A percentile compares a stretch with the other conserved stretches of the same genome.
phyloP scores from a whole-genome alignment of 345 rosid species.

The Salix brachista region DNA sequence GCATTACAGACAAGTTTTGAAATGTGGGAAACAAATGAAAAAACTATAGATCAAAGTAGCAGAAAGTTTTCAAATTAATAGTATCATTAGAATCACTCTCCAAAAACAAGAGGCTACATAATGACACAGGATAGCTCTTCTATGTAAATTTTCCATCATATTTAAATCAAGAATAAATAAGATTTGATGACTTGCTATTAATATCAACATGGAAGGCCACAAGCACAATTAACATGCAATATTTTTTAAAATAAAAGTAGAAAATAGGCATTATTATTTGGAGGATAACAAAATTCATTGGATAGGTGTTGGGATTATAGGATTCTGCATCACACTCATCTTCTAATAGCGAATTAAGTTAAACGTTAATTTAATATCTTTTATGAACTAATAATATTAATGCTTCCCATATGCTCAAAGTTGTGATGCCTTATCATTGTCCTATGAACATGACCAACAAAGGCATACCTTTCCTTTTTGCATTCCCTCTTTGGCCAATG shows the following conservation, averaged over 20 bases:
- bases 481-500: conserved; percentile 76
- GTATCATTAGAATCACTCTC: background rate
- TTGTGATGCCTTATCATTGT: background rate
- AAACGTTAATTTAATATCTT: background rate
- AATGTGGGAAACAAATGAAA: background rate
- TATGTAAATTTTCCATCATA: background rate
- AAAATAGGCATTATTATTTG: background rate
- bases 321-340: background rate
- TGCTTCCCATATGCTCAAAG: background rate
- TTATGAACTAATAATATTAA: background rate
- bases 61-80: background rate
- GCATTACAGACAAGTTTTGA: background rate
- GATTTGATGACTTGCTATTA: background rate
- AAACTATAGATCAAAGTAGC: conserved; percentile 2
- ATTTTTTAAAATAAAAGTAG: no score
- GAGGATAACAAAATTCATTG: background rate
- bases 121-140: background rate
- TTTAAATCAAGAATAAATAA: background rate
- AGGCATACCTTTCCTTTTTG: conserved; percentile 78
- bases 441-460: background rate
- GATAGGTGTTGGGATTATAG: background rate
- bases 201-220: background rate
- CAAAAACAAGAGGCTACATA: background rate
- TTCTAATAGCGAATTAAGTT: background rate
- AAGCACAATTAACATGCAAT: background rate